phyloP scores from a whole-genome alignment of 2,329 filamentous ascomycete genomes.

The Seiridium unicorne region DNA sequence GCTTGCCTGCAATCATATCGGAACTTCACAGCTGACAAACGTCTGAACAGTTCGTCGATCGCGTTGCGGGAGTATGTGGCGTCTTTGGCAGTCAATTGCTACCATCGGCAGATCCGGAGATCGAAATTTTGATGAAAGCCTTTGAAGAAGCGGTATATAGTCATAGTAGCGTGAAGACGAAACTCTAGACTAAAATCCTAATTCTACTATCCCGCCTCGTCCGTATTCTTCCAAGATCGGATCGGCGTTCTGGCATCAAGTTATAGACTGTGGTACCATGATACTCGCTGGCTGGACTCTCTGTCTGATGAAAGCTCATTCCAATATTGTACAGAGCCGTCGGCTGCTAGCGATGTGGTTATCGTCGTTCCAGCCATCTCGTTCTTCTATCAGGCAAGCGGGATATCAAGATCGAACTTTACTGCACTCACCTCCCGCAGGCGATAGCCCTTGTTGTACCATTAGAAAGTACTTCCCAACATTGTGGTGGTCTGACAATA shows the following conservation, averaged over 20 bases:
- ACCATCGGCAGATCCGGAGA: slow-evolving; percentile 6
- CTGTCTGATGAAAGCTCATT: no score
- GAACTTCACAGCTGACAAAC: not conserved
- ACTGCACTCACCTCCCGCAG: no score
- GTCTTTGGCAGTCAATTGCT: slow-evolving; percentile 11
- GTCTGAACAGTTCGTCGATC: slow-evolving; percentile 8
- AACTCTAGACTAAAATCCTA: not conserved
- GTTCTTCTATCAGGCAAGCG: no score
- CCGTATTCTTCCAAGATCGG: not conserved
- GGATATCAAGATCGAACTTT: no score
- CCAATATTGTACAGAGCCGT: no score
- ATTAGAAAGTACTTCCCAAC: no score
- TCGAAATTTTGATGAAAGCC: slow-evolving; percentile 5
- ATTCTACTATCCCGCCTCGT: not conserved
- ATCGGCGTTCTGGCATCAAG: not conserved
- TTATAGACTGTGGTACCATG: no score
- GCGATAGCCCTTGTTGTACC: no score
- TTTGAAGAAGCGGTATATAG: slow-evolving; percentile 11
- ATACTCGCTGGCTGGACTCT: no score
- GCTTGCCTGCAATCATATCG: not conserved
- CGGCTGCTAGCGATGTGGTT: no score
- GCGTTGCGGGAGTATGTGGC: slow-evolving; percentile 9
- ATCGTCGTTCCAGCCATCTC: no score
- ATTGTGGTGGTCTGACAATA: no score
- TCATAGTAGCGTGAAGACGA: not conserved